Evolutionary conservation across 768 basidiomycete genomes (phyloP).

Genomic region (Saitozyma sp.): DNA sequence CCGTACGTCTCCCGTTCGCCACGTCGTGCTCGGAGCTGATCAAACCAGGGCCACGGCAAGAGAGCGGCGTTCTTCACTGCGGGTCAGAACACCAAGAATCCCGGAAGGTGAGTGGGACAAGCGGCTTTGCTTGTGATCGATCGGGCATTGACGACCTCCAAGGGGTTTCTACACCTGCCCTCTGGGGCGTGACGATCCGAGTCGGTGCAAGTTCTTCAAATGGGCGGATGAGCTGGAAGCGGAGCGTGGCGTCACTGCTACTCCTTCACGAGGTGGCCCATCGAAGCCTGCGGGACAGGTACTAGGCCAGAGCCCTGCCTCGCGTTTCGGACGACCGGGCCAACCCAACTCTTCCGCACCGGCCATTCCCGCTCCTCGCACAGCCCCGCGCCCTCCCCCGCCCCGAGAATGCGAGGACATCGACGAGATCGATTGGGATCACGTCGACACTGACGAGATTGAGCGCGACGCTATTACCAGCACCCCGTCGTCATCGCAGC

Average conservation of each 20-base stretch:
- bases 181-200: slow-evolving; percentile 29
- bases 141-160: background rate
- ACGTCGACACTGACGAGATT: slow-evolving; percentile 39
- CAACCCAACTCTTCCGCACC: background rate
- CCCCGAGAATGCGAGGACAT: slow-evolving; percentile 2
- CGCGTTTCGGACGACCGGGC: slow-evolving; percentile 13
- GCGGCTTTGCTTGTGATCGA: background rate
- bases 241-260: background rate
- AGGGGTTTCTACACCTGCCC: slow-evolving; percentile 42
- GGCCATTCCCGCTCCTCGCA: background rate
- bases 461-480: slow-evolving; percentile 38
- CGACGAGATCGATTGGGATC: slow-evolving; percentile 40
- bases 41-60: slow-evolving; percentile 29
- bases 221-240: slow-evolving; percentile 39
- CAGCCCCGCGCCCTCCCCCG: background rate
- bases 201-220: slow-evolving; percentile 44
- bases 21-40: background rate
- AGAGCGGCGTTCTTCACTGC: slow-evolving; percentile 22
- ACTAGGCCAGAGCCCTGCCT: slow-evolving; percentile 25
- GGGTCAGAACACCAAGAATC: slow-evolving; percentile 39
- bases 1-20: background rate
- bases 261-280: background rate
- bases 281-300: slow-evolving; percentile 6
- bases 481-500: slow-evolving; percentile 32
- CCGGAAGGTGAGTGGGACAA: slow-evolving; percentile 32